Percentiles rank a stretch among this genome's conserved stretches.
phyloP scores from a whole-genome alignment of 768 basidiomycete genomes.

The Mycena epipterygia region DNA sequence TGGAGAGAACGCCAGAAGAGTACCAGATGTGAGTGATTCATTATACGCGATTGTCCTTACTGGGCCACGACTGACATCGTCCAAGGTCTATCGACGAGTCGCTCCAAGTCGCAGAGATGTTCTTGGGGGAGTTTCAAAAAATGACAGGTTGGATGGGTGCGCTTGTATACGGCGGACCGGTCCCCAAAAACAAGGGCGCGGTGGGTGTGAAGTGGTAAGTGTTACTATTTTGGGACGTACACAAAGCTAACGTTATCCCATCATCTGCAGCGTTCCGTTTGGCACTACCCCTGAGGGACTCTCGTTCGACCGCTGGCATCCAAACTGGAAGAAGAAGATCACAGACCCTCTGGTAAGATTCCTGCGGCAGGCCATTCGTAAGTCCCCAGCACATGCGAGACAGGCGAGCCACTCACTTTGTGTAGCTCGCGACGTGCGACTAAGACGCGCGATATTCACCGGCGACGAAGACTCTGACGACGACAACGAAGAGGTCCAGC shows the following conservation, averaged over 20 bases:
- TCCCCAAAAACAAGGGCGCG: background rate
- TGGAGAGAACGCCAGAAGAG: background rate
- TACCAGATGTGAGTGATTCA: constrained; percentile 3
- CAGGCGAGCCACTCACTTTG: too few relatives aligned
- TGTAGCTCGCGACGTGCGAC: too few relatives aligned
- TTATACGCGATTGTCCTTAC: too few relatives aligned
- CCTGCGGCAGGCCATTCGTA: background rate
- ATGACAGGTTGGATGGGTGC: constrained; percentile 19
- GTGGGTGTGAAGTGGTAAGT: constrained; percentile 6
- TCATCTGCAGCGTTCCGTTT: background rate
- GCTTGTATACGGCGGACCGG: background rate
- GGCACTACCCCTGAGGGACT: background rate
- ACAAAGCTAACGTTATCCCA: background rate
- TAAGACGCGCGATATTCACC: too few relatives aligned
- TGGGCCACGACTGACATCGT: background rate
- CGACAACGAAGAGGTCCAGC: too few relatives aligned
- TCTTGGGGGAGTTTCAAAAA: background rate
- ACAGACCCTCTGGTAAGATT: background rate
- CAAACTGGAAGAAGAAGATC: background rate
- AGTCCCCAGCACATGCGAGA: too few relatives aligned
- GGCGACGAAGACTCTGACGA: too few relatives aligned
- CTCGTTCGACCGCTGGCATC: background rate
- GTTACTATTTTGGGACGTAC: background rate
- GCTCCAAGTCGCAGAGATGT: background rate
- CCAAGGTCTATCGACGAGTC: constrained; percentile 15